Evolutionary conservation across 208 protist genomes (phyloP), one percentile per base, ranked within the genome.

Genomic region (Acanthamoeba triangularis): DNA sequence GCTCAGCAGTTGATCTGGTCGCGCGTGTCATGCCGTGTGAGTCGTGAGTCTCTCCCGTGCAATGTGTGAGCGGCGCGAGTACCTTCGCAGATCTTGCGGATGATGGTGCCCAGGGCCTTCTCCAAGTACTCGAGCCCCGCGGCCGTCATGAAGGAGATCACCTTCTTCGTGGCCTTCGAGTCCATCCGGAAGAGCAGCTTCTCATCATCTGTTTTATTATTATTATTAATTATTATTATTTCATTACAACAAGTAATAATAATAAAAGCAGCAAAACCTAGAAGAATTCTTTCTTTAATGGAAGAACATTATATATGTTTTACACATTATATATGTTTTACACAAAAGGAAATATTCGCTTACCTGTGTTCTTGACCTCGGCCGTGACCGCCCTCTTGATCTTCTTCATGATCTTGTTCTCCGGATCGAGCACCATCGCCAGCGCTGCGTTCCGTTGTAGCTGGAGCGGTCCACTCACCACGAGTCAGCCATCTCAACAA

Each of bases 361-460:
- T 56, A 84, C 76, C 76, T 35, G 80, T 88, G 80, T n/a, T 88
- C 49, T 88, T 88, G 49, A 88, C 80, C 30, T 88, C 80, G 49
- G 49, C 41, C 10, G 49, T 65, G 49, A 88, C 49, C 18, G 80
- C 80, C 30, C 80, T 30, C 35, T 88, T 88, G 80, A 88, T 37
- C 49, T 88, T 88, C 47, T 88, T 88, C 47, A 88, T 88, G n/a
- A 88, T 35, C 80, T 88, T 88, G 49, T 88, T 88, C 49, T 88
- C 80, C 33, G 80, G 49, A 37, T 88, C 80, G 30, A 88, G 49
- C 25, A 88, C 49, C 49, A 88, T 88, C 47, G 23, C 80, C 4
- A 88, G 47, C 41, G 80, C 80, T 30, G 80, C 80, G 3, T 30
- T 88, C 47, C 35, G 23, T 63, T 88, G 80, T 30, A 88, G 52